These are phyloP conservation scores for Anethum foeniculum DNA, from an alignment of 140 eudicot species.

Conservation along the genomic window DNA sequence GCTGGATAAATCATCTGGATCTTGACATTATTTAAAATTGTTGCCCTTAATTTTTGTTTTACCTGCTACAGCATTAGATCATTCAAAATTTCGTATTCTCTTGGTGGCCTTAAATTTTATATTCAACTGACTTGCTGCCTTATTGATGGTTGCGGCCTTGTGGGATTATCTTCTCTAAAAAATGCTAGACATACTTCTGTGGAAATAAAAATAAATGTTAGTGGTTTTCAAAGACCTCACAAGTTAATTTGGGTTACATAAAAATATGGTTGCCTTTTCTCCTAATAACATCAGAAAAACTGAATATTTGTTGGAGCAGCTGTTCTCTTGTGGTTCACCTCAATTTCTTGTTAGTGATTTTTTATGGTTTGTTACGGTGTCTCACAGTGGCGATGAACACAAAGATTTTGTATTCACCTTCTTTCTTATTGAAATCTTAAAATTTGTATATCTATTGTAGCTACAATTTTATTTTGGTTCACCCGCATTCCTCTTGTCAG, in stretches of 20 bases:
- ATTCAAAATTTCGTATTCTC: neutral
- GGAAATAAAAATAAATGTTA: neutral
- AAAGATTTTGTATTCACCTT: neutral
- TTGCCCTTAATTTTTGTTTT: neutral
- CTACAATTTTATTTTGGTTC: neutral
- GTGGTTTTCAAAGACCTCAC: neutral
- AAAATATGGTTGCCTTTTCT: neutral
- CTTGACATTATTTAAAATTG: neutral
- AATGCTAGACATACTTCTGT: neutral
- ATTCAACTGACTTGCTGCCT: neutral
- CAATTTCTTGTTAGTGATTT: neutral
- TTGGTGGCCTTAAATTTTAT: neutral
- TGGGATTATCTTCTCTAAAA: neutral
- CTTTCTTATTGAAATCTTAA: neutral
- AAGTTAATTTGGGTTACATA: no score
- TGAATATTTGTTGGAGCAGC: neutral
- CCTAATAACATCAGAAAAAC: neutral
- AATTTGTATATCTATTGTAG: neutral
- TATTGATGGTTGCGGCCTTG: neutral
- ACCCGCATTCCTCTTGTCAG: neutral
- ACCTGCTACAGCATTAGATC: neutral
- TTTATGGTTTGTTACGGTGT: constrained; percentile 10
- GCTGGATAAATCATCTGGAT: neutral
- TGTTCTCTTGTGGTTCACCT: neutral
- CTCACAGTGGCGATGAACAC: constrained; percentile 41